These are phyloP conservation scores for Pyricularia sp. DNA, from an alignment of 2,329 filamentous ascomycete species.

Conservation along the genomic window DNA sequence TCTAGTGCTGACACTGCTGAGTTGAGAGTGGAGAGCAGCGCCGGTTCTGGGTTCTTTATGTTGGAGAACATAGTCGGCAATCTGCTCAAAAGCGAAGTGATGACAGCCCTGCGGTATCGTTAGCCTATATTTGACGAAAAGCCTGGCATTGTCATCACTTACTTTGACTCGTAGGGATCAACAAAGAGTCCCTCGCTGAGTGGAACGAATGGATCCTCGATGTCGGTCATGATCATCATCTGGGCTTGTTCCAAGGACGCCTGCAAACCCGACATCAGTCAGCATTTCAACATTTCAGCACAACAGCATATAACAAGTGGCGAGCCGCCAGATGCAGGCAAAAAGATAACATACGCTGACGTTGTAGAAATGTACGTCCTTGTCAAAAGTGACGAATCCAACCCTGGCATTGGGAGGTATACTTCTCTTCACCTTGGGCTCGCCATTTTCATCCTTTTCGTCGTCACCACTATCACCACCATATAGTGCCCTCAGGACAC, in stretches of 20 bases:
- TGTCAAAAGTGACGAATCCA: constrained; percentile 92
- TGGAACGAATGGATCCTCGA: constrained; percentile 93
- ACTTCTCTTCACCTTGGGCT: constrained; percentile 43
- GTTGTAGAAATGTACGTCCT: constrained; percentile 97
- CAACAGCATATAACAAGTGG: background rate
- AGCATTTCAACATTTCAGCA: background rate
- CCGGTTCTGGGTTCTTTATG: constrained; percentile 85
- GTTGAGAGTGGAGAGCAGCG: constrained; percentile 74
- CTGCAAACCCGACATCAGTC: constrained; percentile 25
- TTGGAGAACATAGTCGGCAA: constrained; percentile 80
- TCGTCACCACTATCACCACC: constrained; percentile 47
- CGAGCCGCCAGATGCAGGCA: background rate
- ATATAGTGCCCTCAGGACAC: constrained; percentile 78
- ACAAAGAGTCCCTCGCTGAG: constrained; percentile 89
- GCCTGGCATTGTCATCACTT: constrained; percentile 11
- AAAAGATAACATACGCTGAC: constrained; percentile 55
- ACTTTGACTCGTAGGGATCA: constrained; percentile 83
- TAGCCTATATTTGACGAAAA: background rate
- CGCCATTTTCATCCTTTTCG: constrained; percentile 40
- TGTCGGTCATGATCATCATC: constrained; percentile 97
- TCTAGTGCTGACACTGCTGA: constrained; percentile 77
- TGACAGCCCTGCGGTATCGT: constrained; percentile 49
- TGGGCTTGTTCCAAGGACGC: constrained; percentile 75
- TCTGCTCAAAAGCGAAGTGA: constrained; percentile 74
- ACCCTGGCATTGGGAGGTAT: constrained; percentile 77